Base-by-base conservation (phyloP, 306 rosid species). In the Chamaecrista fasciculata region DNA sequence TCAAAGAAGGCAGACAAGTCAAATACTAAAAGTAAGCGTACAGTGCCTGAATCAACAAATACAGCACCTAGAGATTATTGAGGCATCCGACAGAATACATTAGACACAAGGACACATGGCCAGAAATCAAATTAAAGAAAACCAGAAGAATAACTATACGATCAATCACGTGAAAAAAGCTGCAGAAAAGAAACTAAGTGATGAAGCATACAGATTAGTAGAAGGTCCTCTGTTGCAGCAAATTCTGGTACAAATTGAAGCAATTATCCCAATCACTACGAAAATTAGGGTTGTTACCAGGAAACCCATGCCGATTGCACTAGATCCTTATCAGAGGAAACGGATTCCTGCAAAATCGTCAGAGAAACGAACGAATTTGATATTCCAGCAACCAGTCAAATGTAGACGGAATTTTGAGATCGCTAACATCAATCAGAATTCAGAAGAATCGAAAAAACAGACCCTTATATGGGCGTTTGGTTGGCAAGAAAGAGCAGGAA, bases 161-260 rank as follows among this genome's bases (percentile, higher is more conserved):
- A 67, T 15, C 64, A 58, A 8, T 4, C 18, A 58, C 11, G 33
- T 58, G 43, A 10, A 4, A 33, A 58, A 18, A 20, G 55, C 40
- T 40, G 25, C 40, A 37, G 28, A 21, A 21, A 4, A 51, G 29
- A 50, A 53, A 55, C 6, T 67, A 20, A 44, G 66, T 36, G 26
- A 2, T 10, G 62, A 49, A 62, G 57, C 66, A 50, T 83, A 91
- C 97, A 91, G 62, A 83, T 91, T 91, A 50, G 92, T 52, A 51
- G 97, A 86, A 76, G 97, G 82, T 62, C 97, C 97, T 83, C 80
- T 78, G 36, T 84, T 86, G 79, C 87, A 86, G 79, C 97, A 91
- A 78, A 91, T 86, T 81, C 89, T 83, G 80, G 89, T 77, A 76
- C 91, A 88, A 28, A 91, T 78, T 61, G 88, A 81, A 6, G 84